These are phyloP conservation scores for Delonix regia DNA, from an alignment of 306 rosid species.

Conservation along the genomic window DNA sequence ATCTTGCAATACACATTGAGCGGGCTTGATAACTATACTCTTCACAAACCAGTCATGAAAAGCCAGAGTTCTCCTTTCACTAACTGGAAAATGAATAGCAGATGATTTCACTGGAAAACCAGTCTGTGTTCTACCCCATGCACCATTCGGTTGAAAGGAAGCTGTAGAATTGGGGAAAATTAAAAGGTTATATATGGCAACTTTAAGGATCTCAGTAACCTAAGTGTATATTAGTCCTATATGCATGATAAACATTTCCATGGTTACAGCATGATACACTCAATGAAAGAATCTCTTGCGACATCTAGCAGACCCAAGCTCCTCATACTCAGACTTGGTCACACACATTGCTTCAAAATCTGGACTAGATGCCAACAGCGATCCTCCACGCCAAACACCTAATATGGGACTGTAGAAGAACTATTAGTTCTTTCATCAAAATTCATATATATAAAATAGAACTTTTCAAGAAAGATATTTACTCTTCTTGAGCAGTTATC, in stretches of 20 bases:
- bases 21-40: background rate
- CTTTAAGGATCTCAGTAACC: slow-evolving; percentile 3
- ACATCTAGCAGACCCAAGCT: slow-evolving; percentile 96
- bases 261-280: slow-evolving; percentile 34
- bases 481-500: slow-evolving; percentile 89
- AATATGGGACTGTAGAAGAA: slow-evolving; percentile 68
- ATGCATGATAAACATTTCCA: slow-evolving; percentile 13
- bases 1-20: slow-evolving; percentile 8
- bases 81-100: background rate
- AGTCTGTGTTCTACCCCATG: background rate
- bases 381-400: slow-evolving; percentile 97
- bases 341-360: slow-evolving; percentile 94
- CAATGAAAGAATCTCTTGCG: slow-evolving; percentile 79
- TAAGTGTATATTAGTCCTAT: slow-evolving; percentile 18
- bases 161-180: slow-evolving; percentile 16
- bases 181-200: background rate
- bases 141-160: slow-evolving; percentile 24
- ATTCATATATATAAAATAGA: slow-evolving; percentile 19
- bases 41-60: slow-evolving; percentile 18
- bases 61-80: background rate
- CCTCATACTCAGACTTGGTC: slow-evolving; percentile 95
- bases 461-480: slow-evolving; percentile 31
- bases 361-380: slow-evolving; percentile 86
- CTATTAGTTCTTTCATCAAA: slow-evolving; percentile 1
- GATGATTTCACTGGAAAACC: slow-evolving; percentile 1